Evolutionary conservation across 2,329 filamentous ascomycete genomes (phyloP).

Genomic region (Cephalotrichum gorgonifer): DNA sequence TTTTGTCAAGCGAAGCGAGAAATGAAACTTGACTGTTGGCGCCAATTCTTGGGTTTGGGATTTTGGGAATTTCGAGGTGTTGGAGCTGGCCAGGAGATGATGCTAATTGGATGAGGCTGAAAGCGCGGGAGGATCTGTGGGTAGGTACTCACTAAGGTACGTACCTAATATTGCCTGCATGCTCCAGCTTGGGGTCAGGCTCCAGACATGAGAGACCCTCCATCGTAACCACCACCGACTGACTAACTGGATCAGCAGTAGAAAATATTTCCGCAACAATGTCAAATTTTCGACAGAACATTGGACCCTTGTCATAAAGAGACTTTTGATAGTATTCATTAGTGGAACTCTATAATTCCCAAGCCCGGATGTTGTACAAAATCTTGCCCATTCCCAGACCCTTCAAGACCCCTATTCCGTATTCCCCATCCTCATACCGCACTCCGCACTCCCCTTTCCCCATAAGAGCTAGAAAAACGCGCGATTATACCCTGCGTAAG

Average conservation of each 20-base stretch:
- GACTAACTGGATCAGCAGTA: too few species aligned
- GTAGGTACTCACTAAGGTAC: background rate
- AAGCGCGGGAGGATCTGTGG: background rate
- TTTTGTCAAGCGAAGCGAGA: background rate
- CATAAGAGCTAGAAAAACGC: background rate
- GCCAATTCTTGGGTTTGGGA: too few species aligned
- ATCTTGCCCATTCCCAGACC: background rate
- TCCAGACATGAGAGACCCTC: too few species aligned
- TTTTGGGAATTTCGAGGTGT: too few species aligned
- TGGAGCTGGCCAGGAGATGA: background rate
- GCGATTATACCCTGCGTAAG: background rate
- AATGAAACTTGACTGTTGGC: too few species aligned
- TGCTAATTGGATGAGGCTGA: constrained; percentile 3
- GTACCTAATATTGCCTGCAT: background rate
- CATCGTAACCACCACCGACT: background rate
- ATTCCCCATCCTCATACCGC: background rate
- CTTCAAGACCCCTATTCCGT: background rate
- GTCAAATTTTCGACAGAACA: too few species aligned
- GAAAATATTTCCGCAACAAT: background rate
- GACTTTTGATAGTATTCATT: constrained; percentile 1
- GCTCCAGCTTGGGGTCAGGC: too few species aligned
- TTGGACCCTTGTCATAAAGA: too few species aligned
- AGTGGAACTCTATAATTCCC: constrained; percentile 3
- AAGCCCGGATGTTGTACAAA: constrained; percentile 1
- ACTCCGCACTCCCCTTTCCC: too few species aligned